A percentile compares a stretch with the other conserved stretches of the same genome.
Evolutionary conservation across 169 alveolate genomes (phyloP).

Genomic region (Plasmodium malariae): DNA sequence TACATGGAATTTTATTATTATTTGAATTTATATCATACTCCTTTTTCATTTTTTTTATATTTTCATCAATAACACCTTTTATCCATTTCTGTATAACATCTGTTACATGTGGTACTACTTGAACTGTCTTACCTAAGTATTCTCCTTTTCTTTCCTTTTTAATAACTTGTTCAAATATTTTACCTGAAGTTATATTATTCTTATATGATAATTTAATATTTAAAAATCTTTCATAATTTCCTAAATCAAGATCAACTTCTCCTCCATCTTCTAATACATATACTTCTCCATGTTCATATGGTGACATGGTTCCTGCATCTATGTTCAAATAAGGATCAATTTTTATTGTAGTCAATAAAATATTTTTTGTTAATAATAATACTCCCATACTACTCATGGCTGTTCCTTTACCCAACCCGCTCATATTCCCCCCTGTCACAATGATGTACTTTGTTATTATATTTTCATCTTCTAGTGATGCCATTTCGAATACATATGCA

Average conservation of each 20-base stretch:
- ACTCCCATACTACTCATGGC: constrained; percentile 95
- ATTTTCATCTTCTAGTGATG: constrained; percentile 29
- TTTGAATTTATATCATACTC: constrained; percentile 54
- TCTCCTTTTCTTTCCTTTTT: constrained; percentile 95
- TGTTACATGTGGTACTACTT: constrained; percentile 91
- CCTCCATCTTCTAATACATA: constrained; percentile 97
- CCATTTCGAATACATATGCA: constrained; percentile 5
- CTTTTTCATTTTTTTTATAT: constrained; percentile 77
- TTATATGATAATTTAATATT: constrained; percentile 89
- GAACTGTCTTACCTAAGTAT: constrained; percentile 97
- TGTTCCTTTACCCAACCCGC: constrained; percentile 98
- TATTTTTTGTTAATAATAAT: constrained; percentile 91
- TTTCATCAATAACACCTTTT: constrained; percentile 82
- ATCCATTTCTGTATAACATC: constrained; percentile 91
- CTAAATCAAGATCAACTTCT: constrained; percentile 98
- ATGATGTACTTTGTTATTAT: constrained; percentile 88
- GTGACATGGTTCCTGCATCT: constrained; percentile 98
- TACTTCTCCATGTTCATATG: constrained; percentile 98
- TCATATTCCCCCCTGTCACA: constrained; percentile 96
- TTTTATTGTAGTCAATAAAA: constrained; percentile 94
- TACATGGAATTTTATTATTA: constrained; percentile 89
- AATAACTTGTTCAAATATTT: constrained; percentile 92
- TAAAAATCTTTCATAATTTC: constrained; percentile 98
- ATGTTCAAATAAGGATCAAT: constrained; percentile 97
- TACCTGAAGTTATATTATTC: constrained; percentile 97